Evolutionary conservation across 495 filamentous ascomycete genomes (phyloP), one percentile per base, ranked within the genome.

Genomic region (Penicillium parvum): DNA sequence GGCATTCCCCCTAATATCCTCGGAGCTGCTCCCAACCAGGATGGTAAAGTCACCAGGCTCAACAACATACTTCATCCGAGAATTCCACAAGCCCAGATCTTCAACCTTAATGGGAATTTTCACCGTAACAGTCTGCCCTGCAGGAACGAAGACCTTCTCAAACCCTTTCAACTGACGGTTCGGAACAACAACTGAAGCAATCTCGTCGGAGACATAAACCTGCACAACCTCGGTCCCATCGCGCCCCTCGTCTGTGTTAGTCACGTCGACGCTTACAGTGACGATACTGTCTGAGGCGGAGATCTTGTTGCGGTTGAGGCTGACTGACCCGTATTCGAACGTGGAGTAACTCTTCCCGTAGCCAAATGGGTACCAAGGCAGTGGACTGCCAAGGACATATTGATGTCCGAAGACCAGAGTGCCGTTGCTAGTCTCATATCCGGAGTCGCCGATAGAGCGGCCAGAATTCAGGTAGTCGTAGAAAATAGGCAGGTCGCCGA

Each of bases 381-480:
- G 35, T 0, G 82, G 75, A 16, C 62, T 72, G 7, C 72, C 69
- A 1, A 86, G 67, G 16, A 85, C 83, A 48, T 85, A 87, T 47
- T 78, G 74, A 50, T 79, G 76, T 0, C 81, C 82, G 43, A 85
- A 86, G 4, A 71, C 63, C 32, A 86, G 55, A 0, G 76, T 78
- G 1, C 81, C 82, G 32, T 87, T 79, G 1, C 55, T 50, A 28
- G 65, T 61, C 3, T 67, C 58, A 0, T 49, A 37, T 0, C 83
- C 82, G 0, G 75, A 66, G 36, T 76, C 71, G 1, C 69, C 63
- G 14, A 61, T 64, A 1, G 56, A 53, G 8, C 83, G 74, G n/a
- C 73, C 80, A 0, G 79, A 81, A 61, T 85, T 86, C 14, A 80
- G 63, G 58, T 84, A 82, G 49, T 86, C 83, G 57, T 86, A 86